phyloP scores from a whole-genome alignment of 2,329 filamentous ascomycete genomes.

The Aspergillus intermedius region DNA sequence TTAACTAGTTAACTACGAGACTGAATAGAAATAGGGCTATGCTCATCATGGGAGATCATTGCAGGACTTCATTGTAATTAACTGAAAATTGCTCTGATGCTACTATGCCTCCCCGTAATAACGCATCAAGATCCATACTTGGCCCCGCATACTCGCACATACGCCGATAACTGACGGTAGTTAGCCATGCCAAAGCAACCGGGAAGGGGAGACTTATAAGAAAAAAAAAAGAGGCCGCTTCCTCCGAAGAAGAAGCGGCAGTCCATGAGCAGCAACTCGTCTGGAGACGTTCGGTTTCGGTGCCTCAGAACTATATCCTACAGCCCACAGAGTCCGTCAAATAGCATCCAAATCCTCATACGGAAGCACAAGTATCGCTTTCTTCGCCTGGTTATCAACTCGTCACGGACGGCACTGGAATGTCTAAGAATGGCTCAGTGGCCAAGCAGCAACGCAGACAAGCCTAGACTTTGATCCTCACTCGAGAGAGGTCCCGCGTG shows the following conservation, averaged over 20 bases:
- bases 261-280: conserved; percentile 12
- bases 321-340: neutral
- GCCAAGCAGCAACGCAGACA: conserved; percentile 53
- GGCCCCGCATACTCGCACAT: neutral
- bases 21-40: neutral
- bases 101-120: neutral
- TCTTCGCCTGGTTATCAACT: conserved; percentile 11
- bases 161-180: conserved; percentile 14
- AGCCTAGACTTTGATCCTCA: conserved; percentile 93
- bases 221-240: conserved; percentile 30
- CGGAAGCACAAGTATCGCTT: conserved; percentile 7
- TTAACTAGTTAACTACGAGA: neutral
- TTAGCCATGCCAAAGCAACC: conserved; percentile 19
- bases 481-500: conserved; percentile 74
- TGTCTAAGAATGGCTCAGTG: conserved; percentile 4
- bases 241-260: conserved; percentile 23
- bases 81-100: no score
- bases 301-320: conserved; percentile 1
- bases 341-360: neutral
- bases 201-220: conserved; percentile 30
- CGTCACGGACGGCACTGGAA: conserved; percentile 5
- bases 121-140: neutral
- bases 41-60: no score
- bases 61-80: no score
- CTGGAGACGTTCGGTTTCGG: conserved; percentile 10